These are phyloP conservation scores for Ramalina intermedia DNA, from an alignment of 495 filamentous ascomycete genomes.

Conservation along the genomic window DNA sequence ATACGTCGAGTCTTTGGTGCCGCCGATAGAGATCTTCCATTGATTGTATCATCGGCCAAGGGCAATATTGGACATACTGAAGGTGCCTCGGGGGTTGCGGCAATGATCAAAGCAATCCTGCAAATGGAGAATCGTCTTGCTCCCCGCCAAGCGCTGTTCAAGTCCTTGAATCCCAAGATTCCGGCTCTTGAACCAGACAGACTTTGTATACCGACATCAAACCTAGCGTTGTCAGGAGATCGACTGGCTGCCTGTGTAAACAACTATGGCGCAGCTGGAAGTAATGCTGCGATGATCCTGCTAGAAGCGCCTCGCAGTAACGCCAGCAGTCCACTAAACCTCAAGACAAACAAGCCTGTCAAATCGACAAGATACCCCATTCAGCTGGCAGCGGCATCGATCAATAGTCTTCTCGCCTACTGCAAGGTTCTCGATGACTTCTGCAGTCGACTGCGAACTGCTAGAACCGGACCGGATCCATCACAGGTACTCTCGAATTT, in stretches of 20 bases:
- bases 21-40: conserved; percentile 5
- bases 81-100: conserved; percentile 28
- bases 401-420: conserved; percentile 9
- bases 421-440: conserved; percentile 2
- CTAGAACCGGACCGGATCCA: not conserved
- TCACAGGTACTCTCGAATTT: not conserved
- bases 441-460: not conserved
- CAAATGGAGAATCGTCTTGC: conserved; percentile 28
- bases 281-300: conserved; percentile 32
- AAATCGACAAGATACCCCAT: conserved; percentile 3
- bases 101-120: conserved; percentile 27
- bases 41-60: conserved; percentile 28
- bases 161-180: conserved; percentile 28
- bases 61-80: conserved; percentile 34
- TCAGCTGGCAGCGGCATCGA: conserved; percentile 10
- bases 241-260: conserved; percentile 17
- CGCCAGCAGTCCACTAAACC: not conserved
- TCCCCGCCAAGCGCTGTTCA: conserved; percentile 23
- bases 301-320: conserved; percentile 7
- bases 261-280: conserved; percentile 38
- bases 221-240: conserved; percentile 15
- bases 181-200: conserved; percentile 16
- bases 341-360: not conserved
- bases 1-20: conserved; percentile 24
- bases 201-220: conserved; percentile 20